Evolutionary conservation across 257 asterid species (phyloP).

Genomic region (Hygrophila difformis): DNA sequence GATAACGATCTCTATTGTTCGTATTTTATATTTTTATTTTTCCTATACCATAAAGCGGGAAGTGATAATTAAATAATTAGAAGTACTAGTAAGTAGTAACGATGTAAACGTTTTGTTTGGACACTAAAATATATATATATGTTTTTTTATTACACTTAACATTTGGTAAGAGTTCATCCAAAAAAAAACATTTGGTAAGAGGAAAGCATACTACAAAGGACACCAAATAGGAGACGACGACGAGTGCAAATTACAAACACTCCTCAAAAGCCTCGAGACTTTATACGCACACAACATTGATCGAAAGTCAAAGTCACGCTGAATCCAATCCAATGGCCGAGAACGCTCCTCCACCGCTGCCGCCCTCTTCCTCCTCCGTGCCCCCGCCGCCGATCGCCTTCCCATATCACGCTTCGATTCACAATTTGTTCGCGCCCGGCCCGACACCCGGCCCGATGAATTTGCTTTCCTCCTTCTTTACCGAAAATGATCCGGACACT

Average conservation of each 20-base stretch:
- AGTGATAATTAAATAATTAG: too few species aligned
- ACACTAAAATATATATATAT: too few species aligned
- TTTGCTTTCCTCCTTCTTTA: conserved; percentile 48
- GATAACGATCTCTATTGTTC: too few species aligned
- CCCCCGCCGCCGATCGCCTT: conserved; percentile 42
- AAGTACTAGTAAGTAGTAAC: too few species aligned
- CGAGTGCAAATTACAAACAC: conserved; percentile 11
- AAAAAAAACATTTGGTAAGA: too few species aligned
- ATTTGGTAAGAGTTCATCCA: too few species aligned
- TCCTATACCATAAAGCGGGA: too few species aligned
- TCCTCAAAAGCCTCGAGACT: background rate
- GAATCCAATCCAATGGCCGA: conserved; percentile 35
- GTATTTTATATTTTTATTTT: too few species aligned
- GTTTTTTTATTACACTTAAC: too few species aligned
- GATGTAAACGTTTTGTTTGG: too few species aligned
- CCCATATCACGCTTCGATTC: conserved; percentile 44
- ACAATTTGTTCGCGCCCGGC: conserved; percentile 34
- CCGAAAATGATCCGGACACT: conserved; percentile 45
- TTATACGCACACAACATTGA: too few species aligned
- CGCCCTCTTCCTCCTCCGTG: conserved; percentile 25
- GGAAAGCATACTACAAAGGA: too few species aligned
- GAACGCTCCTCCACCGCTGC: conserved; percentile 20
- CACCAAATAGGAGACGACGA: conserved; percentile 5
- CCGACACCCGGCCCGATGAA: conserved; percentile 64
- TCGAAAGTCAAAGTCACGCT: conserved; percentile 17